Evolutionary conservation across 2,329 filamentous ascomycete genomes (phyloP).

Genomic region (Elsinoe fawcettii): DNA sequence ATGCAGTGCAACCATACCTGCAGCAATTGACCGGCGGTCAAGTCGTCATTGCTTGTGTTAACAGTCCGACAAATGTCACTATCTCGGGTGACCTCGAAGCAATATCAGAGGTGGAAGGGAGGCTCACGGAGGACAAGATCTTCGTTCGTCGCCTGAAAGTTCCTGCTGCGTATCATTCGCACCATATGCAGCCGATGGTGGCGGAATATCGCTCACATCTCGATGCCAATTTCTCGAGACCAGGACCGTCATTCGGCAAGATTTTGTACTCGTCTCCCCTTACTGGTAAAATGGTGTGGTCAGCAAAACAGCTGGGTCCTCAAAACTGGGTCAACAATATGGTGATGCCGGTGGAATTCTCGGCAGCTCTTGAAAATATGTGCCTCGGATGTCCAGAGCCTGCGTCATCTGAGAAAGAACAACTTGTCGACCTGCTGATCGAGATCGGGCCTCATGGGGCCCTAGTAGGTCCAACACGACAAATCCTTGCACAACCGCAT

Average conservation of each 20-base stretch:
- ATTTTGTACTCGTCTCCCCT: neutral
- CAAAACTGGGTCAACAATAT: neutral
- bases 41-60: constrained; percentile 26
- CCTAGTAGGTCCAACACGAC: constrained; percentile 21
- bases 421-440: constrained; percentile 30
- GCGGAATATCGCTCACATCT: neutral
- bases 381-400: constrained; percentile 17
- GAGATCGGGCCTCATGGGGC: constrained; percentile 43
- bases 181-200: constrained; percentile 25
- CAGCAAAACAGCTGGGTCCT: neutral
- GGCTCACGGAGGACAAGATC: constrained; percentile 29
- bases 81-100: constrained; percentile 37
- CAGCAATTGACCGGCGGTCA: constrained; percentile 18
- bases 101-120: constrained; percentile 28
- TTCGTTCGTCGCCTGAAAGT: constrained; percentile 37
- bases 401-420: too few relatives aligned
- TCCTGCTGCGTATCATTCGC: constrained; percentile 39
- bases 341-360: neutral
- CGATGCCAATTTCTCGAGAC: neutral
- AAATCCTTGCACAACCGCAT: too few relatives aligned
- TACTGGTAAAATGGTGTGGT: neutral
- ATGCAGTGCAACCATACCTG: constrained; percentile 21
- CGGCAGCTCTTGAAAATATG: neutral
- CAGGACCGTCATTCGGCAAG: too few relatives aligned
- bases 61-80: constrained; percentile 38